These are phyloP conservation scores for Coriaria nepalensis DNA, from an alignment of 306 rosid species.

Conservation along the genomic window DNA sequence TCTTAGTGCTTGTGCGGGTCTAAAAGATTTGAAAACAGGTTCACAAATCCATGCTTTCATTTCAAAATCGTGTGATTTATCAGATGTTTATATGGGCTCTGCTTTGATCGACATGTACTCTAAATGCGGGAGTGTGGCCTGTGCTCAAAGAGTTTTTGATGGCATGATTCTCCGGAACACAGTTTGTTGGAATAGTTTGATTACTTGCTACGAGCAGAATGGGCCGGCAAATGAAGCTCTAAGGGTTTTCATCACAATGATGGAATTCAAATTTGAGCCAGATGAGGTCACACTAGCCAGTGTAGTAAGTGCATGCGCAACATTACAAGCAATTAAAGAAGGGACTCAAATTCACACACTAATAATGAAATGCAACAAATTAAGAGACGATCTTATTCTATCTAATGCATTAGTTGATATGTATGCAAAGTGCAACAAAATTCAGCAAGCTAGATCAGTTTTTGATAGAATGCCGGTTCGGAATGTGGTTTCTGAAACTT, in stretches of 20 bases:
- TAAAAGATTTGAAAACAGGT: conserved; percentile 11
- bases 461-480: conserved; percentile 15
- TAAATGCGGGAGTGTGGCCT: conserved; percentile 9
- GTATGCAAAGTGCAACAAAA: conserved; percentile 12
- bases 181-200: conserved; percentile 13
- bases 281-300: conserved; percentile 13
- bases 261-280: conserved; percentile 4
- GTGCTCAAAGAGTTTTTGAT: conserved; percentile 12
- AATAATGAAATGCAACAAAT: conserved; percentile 9
- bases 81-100: conserved; percentile 12
- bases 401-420: conserved; percentile 12
- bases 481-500: conserved; percentile 15
- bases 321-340: conserved; percentile 6
- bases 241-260: conserved; percentile 9
- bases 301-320: conserved; percentile 14
- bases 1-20: conserved; percentile 15
- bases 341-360: conserved; percentile 11
- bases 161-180: conserved; percentile 6
- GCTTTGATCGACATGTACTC: conserved; percentile 14
- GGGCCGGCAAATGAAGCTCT: conserved; percentile 12
- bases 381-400: conserved; percentile 13
- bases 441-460: conserved; percentile 8
- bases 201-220: conserved; percentile 14
- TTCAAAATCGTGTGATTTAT: conserved; percentile 4
- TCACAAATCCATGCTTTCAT: conserved; percentile 10